phyloP scores from a whole-genome alignment of 805 yeast species.

The Grigorovia humatica region DNA sequence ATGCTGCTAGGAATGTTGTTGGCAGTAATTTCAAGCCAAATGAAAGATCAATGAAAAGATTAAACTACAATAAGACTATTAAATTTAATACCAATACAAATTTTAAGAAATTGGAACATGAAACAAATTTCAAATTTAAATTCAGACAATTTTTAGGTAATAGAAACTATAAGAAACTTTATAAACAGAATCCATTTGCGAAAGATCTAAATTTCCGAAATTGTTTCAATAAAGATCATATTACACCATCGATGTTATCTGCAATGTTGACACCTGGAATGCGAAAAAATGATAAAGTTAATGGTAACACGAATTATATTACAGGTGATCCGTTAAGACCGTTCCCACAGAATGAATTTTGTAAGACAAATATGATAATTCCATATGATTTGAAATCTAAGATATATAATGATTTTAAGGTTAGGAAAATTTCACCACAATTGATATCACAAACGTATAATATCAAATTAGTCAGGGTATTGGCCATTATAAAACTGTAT shows the following conservation, averaged over 20 bases:
- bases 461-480: constrained; percentile 74
- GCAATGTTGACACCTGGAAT: neutral
- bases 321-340: constrained; percentile 43
- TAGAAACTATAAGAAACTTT: constrained; percentile 72
- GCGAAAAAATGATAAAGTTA: neutral
- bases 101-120: constrained; percentile 21
- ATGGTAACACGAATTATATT: neutral
- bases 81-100: neutral
- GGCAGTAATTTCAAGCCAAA: too few species aligned
- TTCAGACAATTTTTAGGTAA: constrained; percentile 76
- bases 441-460: constrained; percentile 72
- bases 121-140: constrained; percentile 48
- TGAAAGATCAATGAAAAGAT: too few species aligned
- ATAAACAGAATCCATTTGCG: constrained; percentile 63
- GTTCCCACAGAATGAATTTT: constrained; percentile 65
- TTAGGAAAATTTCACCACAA: constrained; percentile 48
- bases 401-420: constrained; percentile 47
- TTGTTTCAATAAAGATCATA: too few species aligned
- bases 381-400: constrained; percentile 47
- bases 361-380: constrained; percentile 56
- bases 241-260: neutral
- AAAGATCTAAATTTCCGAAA: constrained; percentile 12
- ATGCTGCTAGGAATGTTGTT: too few species aligned
- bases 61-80: neutral
- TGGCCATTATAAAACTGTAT: constrained; percentile 69